These are phyloP conservation scores for Candida chilensis DNA, from an alignment of 805 yeast genomes.

Conservation along the genomic window DNA sequence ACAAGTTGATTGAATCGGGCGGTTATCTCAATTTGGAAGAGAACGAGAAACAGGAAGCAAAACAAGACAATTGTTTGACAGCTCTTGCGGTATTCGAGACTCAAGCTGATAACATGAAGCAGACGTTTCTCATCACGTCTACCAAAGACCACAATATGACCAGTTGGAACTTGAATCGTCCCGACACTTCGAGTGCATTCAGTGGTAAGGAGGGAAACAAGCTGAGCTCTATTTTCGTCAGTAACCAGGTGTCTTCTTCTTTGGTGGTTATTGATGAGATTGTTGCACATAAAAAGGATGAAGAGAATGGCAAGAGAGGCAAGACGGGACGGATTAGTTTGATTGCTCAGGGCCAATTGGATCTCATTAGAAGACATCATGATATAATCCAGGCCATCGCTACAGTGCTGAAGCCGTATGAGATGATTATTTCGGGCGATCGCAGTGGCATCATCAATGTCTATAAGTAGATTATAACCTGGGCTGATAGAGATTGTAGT, in stretches of 20 bases:
- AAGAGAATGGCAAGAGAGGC: conserved; percentile 2
- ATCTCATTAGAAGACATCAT: conserved; percentile 32
- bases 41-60: conserved; percentile 1
- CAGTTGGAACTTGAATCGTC: conserved; percentile 25
- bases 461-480: conserved; percentile 40
- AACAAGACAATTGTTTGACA: conserved; percentile 12
- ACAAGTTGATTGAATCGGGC: neutral
- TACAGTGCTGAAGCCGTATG: conserved; percentile 38
- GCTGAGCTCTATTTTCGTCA: too few relatives aligned
- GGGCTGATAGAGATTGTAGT: too few relatives aligned
- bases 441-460: conserved; percentile 58
- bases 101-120: conserved; percentile 1
- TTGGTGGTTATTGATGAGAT: conserved; percentile 3
- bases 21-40: neutral
- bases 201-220: too few relatives aligned
- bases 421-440: conserved; percentile 58
- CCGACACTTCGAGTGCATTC: conserved; percentile 19
- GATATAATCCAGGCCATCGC: conserved; percentile 44
- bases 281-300: conserved; percentile 3
- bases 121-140: conserved; percentile 6
- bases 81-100: conserved; percentile 7
- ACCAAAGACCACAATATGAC: conserved; percentile 9
- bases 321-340: too few relatives aligned
- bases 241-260: too few relatives aligned
- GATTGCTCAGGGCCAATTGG: conserved; percentile 31